Evolutionary conservation across 768 basidiomycete species (phyloP).

Genomic region (Tulasnella sp.): DNA sequence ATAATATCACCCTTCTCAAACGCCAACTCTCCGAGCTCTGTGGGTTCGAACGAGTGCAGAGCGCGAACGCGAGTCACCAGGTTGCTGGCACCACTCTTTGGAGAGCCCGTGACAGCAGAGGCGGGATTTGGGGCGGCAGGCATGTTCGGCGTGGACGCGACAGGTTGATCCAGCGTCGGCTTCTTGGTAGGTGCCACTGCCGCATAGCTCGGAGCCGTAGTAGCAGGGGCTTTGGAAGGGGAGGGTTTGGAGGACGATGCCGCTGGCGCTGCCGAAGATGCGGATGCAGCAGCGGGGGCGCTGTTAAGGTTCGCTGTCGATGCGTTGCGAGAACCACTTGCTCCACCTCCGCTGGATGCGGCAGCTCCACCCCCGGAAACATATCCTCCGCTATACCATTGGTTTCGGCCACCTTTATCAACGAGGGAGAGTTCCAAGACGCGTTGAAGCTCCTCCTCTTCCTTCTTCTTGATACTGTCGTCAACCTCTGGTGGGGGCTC

Average conservation of each 20-base stretch:
- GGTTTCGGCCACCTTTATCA: conserved; percentile 70
- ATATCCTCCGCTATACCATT: conserved; percentile 38
- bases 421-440: conserved; percentile 88
- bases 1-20: conserved; percentile 91
- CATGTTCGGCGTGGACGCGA: conserved; percentile 19
- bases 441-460: conserved; percentile 91
- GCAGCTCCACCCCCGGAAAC: conserved; percentile 21
- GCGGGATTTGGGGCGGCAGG: conserved; percentile 17
- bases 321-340: neutral
- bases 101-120: conserved; percentile 19
- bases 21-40: conserved; percentile 79
- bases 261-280: conserved; percentile 9
- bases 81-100: conserved; percentile 12
- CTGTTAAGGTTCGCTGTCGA: conserved; percentile 1
- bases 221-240: conserved; percentile 8
- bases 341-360: conserved; percentile 23
- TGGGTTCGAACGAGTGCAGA: conserved; percentile 77
- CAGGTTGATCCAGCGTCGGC: neutral
- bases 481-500: conserved; percentile 54
- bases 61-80: conserved; percentile 75
- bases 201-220: conserved; percentile 1
- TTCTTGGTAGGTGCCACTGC: neutral
- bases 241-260: conserved; percentile 22
- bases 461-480: conserved; percentile 68
- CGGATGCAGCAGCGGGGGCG: neutral